These are phyloP conservation scores for Melaleuca quinquenervia DNA, from an alignment of 345 rosid genomes.

Conservation along the genomic window DNA sequence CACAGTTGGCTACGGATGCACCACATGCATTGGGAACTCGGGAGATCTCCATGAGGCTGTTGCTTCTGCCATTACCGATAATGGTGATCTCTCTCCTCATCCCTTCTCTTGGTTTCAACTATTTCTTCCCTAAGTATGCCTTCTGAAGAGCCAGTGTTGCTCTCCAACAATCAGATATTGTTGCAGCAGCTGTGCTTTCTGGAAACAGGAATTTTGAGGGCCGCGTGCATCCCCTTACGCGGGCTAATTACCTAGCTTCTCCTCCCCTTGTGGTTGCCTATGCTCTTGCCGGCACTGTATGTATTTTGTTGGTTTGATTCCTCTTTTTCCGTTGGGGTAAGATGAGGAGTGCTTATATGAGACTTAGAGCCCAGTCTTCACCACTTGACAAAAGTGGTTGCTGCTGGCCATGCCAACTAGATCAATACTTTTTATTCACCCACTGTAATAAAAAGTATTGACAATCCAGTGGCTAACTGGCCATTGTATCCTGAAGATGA, in stretches of 20 bases:
- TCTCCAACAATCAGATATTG: slow-evolving; percentile 34
- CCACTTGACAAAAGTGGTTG: neutral
- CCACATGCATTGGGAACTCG: slow-evolving; percentile 89
- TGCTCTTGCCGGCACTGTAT: slow-evolving; percentile 87
- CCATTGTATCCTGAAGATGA: neutral
- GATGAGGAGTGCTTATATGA: neutral
- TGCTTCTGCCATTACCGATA: slow-evolving; percentile 66
- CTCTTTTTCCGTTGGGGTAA: neutral
- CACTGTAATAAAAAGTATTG: neutral
- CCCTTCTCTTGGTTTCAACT: neutral
- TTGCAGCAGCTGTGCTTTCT: slow-evolving; percentile 85
- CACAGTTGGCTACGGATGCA: slow-evolving; percentile 89
- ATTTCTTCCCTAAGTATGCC: neutral
- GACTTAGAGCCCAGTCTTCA: neutral
- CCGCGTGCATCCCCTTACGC: slow-evolving; percentile 76
- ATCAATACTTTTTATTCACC: neutral
- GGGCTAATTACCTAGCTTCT: slow-evolving; percentile 92
- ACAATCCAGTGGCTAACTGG: neutral
- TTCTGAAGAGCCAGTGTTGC: neutral
- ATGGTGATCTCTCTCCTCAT: slow-evolving; percentile 19
- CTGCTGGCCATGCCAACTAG: neutral
- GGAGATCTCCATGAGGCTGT: slow-evolving; percentile 81
- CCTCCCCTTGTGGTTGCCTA: slow-evolving; percentile 91
- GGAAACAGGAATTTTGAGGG: slow-evolving; percentile 93
- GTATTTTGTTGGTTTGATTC: neutral